Evolutionary conservation across 257 asterid genomes (phyloP).

Genomic region (Penstemon barbatus): DNA sequence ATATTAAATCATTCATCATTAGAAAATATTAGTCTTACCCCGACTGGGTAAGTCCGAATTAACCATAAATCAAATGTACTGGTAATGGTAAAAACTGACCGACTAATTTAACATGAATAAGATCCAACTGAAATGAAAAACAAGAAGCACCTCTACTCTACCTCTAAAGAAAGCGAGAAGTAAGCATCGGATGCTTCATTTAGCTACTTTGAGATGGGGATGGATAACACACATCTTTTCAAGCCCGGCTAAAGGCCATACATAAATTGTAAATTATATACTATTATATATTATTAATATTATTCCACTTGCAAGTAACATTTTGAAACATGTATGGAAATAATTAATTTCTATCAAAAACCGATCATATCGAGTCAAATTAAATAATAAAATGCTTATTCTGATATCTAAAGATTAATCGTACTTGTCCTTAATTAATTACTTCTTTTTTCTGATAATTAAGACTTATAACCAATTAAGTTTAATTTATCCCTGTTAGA

Average conservation of each 20-base stretch:
- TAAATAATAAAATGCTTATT: conserved; percentile 11
- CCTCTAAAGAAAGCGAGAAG: neutral
- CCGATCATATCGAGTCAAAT: too few species aligned
- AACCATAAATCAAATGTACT: too few species aligned
- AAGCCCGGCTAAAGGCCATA: neutral
- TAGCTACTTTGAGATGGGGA: conserved; percentile 24
- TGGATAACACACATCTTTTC: conserved; percentile 8
- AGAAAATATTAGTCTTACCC: too few species aligned
- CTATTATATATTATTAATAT: neutral
- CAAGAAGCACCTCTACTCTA: neutral
- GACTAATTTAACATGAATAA: neutral
- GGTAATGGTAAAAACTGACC: too few species aligned
- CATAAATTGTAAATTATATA: neutral
- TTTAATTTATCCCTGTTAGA: neutral
- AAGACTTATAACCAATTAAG: conserved; percentile 8
- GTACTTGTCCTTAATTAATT: conserved; percentile 37
- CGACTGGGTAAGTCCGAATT: too few species aligned
- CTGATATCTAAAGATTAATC: conserved; percentile 34
- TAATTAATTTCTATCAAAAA: conserved; percentile 17
- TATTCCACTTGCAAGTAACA: neutral
- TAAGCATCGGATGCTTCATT: conserved; percentile 31
- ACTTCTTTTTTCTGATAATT: conserved; percentile 28
- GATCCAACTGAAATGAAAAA: neutral
- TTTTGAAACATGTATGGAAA: too few species aligned
- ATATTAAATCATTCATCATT: too few species aligned